Evolutionary conservation across 164 flowering plant species (phyloP), one percentile per base, ranked within the genome.

Genomic region (Vitis labrusca): DNA sequence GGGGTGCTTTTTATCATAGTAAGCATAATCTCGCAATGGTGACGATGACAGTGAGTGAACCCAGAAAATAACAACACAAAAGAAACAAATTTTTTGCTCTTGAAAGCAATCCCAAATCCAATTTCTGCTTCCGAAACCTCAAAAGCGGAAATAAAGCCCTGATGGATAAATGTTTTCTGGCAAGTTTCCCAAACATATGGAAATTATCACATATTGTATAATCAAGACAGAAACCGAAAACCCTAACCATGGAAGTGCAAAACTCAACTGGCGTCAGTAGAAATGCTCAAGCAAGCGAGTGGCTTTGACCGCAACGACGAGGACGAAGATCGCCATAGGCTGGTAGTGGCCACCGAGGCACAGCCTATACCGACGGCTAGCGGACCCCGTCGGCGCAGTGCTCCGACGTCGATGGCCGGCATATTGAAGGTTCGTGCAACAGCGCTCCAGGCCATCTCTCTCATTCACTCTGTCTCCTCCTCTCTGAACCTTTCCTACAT

Each of bases 391-490:
- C 58, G 29, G 65, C 91, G 85, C 14, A 85, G 72, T 3, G 79
- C 76, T 66, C 79, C 64, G 14, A 73, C 70, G 72, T 86, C 86
- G 58, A 87, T 64, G 64, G 85, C 64, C 73, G 89, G 85, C 57
- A 82, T 27, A 23, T 84, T 67, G 58, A 86, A 65, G 50, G 73
- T 68, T 73, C 79, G 79, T 10, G 78, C 76, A 1, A 80, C 83
- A 58, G 82, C 83, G 59, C 78, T 78, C 88, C 88, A 88, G 64
- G 87, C 81, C 91, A 85, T 85, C 50, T 6, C 16, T 69, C 56
- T 5, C 27, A 23, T 23, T 23, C 9, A 48, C 23, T 68, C 59
- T 44, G 65, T 44, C 72, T 32, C 65, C 47, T 54, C 56, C 60
- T 3, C 59, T 63, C 70, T 60, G 30, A 23, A 19, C 9, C 56